Conservation (phyloP, 129 eudicot species). For the Flaveria robusta region DNA sequence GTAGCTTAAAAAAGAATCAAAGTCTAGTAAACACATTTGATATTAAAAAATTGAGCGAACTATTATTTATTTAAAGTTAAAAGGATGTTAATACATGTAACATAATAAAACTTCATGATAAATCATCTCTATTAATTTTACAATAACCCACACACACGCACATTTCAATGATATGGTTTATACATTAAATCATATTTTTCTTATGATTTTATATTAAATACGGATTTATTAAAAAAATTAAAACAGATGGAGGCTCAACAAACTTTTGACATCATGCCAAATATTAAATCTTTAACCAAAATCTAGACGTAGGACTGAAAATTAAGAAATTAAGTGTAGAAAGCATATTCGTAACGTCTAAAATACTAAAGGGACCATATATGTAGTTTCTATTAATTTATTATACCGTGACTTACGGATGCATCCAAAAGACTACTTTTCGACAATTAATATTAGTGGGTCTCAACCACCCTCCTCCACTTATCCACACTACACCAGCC, state of each 20-base stretch:
- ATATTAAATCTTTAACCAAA: not conserved
- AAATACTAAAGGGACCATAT: not conserved
- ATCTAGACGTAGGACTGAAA: too few species aligned
- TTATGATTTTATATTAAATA: too few species aligned
- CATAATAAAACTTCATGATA: too few species aligned
- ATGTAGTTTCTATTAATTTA: not conserved
- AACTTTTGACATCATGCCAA: not conserved
- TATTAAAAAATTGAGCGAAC: too few species aligned
- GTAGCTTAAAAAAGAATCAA: too few species aligned
- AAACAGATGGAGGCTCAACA: not conserved
- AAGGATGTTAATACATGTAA: too few species aligned
- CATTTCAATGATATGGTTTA: too few species aligned
- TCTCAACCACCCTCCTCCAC: not conserved
- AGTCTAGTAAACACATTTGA: too few species aligned
- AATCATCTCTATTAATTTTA: not conserved
- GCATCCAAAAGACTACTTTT: conserved; percentile 5
- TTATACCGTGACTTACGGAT: not conserved
- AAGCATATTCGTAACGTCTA: not conserved
- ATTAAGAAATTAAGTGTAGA: too few species aligned
- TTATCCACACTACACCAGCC: not conserved
- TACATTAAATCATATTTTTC: not conserved
- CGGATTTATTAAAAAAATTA: too few species aligned
- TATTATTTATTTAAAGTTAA: too few species aligned
- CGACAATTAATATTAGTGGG: not conserved
- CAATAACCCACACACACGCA: too few species aligned